Evolutionary conservation across 352 stramenopile genomes (phyloP), one percentile per base, ranked within the genome.

Genomic region (Globisporangium solare): DNA sequence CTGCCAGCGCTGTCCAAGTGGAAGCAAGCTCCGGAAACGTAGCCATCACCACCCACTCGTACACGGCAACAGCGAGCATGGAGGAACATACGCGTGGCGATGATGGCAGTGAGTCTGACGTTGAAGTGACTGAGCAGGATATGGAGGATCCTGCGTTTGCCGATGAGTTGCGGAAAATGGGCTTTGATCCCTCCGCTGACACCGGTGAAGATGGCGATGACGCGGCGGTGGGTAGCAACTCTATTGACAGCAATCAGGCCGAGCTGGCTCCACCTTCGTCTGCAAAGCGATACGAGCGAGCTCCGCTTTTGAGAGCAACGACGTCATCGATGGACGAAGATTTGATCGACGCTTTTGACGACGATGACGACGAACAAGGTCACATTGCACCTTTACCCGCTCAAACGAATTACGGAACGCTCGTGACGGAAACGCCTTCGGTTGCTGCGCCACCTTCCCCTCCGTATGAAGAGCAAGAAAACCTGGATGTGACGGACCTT

Each of bases 291-390:
- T 24, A n/a, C 7, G 40, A 51, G 11, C 11, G 35, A 22, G 5
- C 21, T 50, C 45, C 43, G 17, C 43, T 37, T 8, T 47, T 58
- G 21, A 49, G 48, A 21, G 27, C 49, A 3, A 37, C 35, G 3
- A 27, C 51, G 2, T 82, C 70, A 5, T 82, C 70, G 10, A 70
- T 86, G 41, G 77, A 79, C 46, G 61, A 79, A 46, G 68, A 74
- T 15, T 52, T 90, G 13, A 90, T 90, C 37, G 78, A 90, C n/a
- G 77, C 67, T 15, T 90, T 88, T 61, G 78, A 87, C 43, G 67
- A 83, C 15, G 58, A 74, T n/a, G 68, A 76, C 14, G 69, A 74
- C 18, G 74, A 72, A 2, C 60, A 74, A 3, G 60, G 64, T 2
- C 54, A 76, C 39, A 18, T 21, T 6, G 5, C 45, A 21, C 15